Conservation (phyloP, 805 yeast species). For the Monosporozyma solicola region DNA sequence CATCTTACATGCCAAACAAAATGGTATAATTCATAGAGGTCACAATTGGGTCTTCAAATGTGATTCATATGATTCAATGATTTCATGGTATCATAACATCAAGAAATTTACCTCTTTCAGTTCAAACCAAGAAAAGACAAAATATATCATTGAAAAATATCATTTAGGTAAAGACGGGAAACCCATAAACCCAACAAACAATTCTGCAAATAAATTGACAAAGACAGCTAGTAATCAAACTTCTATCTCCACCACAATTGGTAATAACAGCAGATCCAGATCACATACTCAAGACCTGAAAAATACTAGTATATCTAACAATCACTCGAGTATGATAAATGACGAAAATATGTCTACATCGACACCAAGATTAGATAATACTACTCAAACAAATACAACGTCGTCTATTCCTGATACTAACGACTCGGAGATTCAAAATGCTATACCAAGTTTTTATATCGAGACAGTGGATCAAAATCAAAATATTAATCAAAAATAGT, state of each 20-base stretch:
- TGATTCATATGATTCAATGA: slow-evolving; percentile 72
- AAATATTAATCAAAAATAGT: neutral
- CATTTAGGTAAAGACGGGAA: slow-evolving; percentile 6
- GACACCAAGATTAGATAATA: slow-evolving; percentile 10
- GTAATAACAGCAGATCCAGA: neutral
- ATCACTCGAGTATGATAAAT: neutral
- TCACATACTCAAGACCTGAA: neutral
- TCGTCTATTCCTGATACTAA: slow-evolving; percentile 22
- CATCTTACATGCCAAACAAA: slow-evolving; percentile 65
- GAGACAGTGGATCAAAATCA: slow-evolving; percentile 5
- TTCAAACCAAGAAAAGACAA: slow-evolving; percentile 50
- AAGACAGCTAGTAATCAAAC: neutral
- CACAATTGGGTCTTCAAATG: slow-evolving; percentile 95
- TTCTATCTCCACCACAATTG: neutral
- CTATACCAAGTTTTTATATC: slow-evolving; percentile 8
- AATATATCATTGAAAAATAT: slow-evolving; percentile 27
- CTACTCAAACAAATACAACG: slow-evolving; percentile 12
- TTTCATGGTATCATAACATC: slow-evolving; percentile 76
- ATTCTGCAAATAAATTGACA: neutral
- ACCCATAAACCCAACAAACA: neutral
- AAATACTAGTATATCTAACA: neutral
- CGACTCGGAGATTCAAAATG: slow-evolving; percentile 13
- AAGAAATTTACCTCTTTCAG: slow-evolving; percentile 55
- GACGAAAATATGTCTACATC: slow-evolving; percentile 2
- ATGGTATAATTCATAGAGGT: slow-evolving; percentile 66